Percentiles rank a stretch among this genome's conserved stretches.
Conservation (phyloP, 139 green algal genomes). For the Chlamydomonas asymmetrica region DNA sequence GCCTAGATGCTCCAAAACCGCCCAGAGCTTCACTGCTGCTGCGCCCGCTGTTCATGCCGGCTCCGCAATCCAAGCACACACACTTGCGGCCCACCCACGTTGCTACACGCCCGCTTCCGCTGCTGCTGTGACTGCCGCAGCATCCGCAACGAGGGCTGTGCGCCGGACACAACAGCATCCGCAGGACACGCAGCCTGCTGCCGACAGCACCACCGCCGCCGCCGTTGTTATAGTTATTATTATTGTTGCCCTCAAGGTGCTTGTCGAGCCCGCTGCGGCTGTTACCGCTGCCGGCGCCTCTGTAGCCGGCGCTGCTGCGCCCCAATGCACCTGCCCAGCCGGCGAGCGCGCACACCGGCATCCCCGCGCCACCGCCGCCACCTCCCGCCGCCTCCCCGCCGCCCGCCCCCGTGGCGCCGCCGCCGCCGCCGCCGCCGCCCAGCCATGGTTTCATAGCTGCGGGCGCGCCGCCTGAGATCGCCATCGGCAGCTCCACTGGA, state of each 20-base stretch:
- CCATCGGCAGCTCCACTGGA: conserved; percentile 14
- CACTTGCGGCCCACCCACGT: too few relatives aligned
- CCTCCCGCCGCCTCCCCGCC: not conserved
- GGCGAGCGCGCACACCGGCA: not conserved
- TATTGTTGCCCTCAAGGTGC: not conserved
- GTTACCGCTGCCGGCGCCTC: not conserved
- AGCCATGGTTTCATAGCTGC: not conserved
- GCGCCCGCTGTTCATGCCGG: not conserved
- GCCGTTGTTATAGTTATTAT: not conserved
- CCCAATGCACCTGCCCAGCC: not conserved
- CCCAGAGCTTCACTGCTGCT: not conserved
- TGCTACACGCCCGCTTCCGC: not conserved
- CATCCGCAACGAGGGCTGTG: too few relatives aligned
- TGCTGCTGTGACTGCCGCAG: not conserved
- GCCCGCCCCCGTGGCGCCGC: not conserved
- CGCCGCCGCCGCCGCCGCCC: not conserved
- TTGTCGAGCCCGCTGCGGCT: not conserved
- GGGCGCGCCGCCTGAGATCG: not conserved
- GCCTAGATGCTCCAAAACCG: not conserved
- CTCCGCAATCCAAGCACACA: not conserved
- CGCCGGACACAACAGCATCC: too few relatives aligned
- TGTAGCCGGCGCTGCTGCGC: conserved; percentile 2
- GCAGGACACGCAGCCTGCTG: not conserved
- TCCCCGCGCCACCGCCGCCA: not conserved
- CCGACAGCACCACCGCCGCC: not conserved